Percentiles rank a stretch among this genome's conserved stretches.
phyloP scores from a whole-genome alignment of 148 eudicot species.

The Linanthus parryae region DNA sequence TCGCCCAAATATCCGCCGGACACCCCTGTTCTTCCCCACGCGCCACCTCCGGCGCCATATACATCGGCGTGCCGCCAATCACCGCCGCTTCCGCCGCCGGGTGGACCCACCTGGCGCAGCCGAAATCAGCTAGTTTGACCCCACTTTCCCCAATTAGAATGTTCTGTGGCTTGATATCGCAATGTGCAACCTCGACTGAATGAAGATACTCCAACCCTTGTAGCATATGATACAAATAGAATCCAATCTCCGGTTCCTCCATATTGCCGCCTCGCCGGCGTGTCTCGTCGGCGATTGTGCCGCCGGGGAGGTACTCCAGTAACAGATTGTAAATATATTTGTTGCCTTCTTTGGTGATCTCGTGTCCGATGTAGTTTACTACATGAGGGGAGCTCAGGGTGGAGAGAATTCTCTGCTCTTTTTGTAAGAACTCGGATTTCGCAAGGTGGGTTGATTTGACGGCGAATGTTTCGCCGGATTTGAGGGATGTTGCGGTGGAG shows the following conservation, averaged over 20 bases:
- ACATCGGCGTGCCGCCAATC: conserved; percentile 60
- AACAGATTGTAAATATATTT: conserved; percentile 30
- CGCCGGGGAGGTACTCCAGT: conserved; percentile 39
- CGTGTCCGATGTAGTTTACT: conserved; percentile 37
- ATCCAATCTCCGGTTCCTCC: conserved; percentile 20
- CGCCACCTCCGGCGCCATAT: conserved; percentile 70
- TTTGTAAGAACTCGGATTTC: conserved; percentile 27
- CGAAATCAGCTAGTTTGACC: conserved; percentile 62
- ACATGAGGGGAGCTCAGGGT: conserved; percentile 24
- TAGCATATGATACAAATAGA: conserved; percentile 29
- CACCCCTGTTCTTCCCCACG: conserved; percentile 54
- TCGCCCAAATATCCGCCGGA: conserved; percentile 56
- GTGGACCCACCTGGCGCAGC: conserved; percentile 43
- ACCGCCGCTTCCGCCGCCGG: conserved; percentile 7
- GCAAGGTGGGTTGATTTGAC: conserved; percentile 40
- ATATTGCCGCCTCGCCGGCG: conserved; percentile 17
- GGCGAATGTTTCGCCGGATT: conserved; percentile 29
- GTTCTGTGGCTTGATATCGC: conserved; percentile 47
- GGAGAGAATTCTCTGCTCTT: conserved; percentile 36
- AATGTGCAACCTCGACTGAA: conserved; percentile 44
- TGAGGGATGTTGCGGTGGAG: conserved; percentile 26
- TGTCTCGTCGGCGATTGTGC: conserved; percentile 32
- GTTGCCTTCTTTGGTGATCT: conserved; percentile 25
- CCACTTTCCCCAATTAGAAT: conserved; percentile 26
- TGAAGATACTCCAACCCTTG: conserved; percentile 45